Evolutionary conservation across 1,139 yeast genomes (phyloP).

Genomic region (Taphrina deformans): DNA sequence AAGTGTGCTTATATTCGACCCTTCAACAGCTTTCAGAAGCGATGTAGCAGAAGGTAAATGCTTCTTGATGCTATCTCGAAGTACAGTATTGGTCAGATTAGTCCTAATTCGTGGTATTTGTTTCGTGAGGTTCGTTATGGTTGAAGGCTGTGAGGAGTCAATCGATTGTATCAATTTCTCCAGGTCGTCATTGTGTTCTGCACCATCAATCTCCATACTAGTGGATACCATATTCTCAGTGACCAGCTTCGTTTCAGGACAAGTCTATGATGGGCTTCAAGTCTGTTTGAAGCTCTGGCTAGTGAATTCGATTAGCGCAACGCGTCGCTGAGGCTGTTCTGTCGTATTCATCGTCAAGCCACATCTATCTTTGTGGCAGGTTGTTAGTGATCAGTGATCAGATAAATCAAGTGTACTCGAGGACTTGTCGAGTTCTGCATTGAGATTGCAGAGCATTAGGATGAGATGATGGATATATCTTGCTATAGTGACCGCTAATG

Average conservation of each 20-base stretch:
- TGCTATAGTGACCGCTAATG: neutral
- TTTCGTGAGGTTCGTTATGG: conserved; percentile 3
- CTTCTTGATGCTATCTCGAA: neutral
- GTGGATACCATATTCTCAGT: conserved; percentile 14
- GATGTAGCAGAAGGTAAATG: neutral
- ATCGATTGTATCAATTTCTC: neutral
- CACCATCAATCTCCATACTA: conserved; percentile 1
- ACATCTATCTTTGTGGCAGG: too few relatives aligned
- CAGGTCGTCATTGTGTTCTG: neutral
- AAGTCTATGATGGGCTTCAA: too few relatives aligned
- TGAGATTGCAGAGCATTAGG: neutral
- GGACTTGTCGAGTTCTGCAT: too few relatives aligned
- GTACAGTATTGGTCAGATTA: neutral
- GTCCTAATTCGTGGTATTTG: conserved; percentile 12
- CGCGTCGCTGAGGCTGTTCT: neutral
- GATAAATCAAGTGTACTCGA: too few relatives aligned
- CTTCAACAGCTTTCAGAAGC: conserved; percentile 52
- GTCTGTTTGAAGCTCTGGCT: too few relatives aligned
- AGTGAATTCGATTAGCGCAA: conserved; percentile 5
- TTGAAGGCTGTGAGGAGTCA: neutral
- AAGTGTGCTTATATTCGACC: neutral
- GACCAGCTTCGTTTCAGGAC: too few relatives aligned
- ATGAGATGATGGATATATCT: neutral
- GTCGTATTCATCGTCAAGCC: neutral
- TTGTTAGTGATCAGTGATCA: neutral